Evolutionary conservation across 495 filamentous ascomycete species (phyloP).

Genomic region (Penicillium egyptiacum): DNA sequence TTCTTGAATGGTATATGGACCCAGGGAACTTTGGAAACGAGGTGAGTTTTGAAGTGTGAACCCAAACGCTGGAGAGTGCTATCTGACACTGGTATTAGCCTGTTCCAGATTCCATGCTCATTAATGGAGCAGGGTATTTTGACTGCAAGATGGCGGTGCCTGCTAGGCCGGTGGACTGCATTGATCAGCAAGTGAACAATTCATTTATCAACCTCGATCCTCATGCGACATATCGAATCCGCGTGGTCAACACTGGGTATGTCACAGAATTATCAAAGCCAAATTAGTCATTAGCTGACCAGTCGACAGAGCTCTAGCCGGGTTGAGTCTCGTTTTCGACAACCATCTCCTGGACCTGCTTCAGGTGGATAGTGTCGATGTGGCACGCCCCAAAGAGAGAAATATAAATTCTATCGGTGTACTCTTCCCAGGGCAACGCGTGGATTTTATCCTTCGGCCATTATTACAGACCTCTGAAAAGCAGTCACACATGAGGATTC

Average conservation of each 20-base stretch:
- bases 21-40: constrained; percentile 50
- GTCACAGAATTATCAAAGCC: not conserved
- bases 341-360: constrained; percentile 34
- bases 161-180: constrained; percentile 48
- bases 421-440: constrained; percentile 51
- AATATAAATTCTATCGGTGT: constrained; percentile 38
- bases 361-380: constrained; percentile 44
- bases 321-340: constrained; percentile 39
- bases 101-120: constrained; percentile 51
- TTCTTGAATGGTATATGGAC: constrained; percentile 48
- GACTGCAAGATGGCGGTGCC: constrained; percentile 51
- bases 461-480: constrained; percentile 5
- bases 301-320: constrained; percentile 39
- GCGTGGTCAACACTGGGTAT: constrained; percentile 45
- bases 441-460: constrained; percentile 43
- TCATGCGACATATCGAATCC: constrained; percentile 27
- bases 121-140: constrained; percentile 52
- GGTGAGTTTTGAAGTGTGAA: constrained; percentile 20
- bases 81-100: constrained; percentile 26
- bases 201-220: constrained; percentile 27
- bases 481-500: constrained; percentile 31
- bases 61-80: not conserved
- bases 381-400: constrained; percentile 18
- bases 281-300: not conserved
- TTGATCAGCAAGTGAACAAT: constrained; percentile 17